These are phyloP conservation scores for Hygrocybe coccinea DNA, from an alignment of 768 basidiomycete genomes.

Conservation along the genomic window DNA sequence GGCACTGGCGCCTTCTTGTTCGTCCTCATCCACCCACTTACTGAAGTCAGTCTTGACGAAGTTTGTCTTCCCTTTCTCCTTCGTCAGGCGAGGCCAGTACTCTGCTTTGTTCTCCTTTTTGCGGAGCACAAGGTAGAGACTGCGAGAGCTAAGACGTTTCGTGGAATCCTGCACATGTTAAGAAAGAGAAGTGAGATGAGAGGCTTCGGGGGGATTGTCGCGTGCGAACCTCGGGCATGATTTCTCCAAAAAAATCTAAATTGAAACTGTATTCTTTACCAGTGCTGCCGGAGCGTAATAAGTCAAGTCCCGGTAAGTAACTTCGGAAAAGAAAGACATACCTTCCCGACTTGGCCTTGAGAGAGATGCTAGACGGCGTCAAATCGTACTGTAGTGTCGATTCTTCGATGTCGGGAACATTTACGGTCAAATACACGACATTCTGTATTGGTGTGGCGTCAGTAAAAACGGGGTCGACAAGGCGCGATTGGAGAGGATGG, in stretches of 20 bases:
- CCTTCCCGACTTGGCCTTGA: conserved; percentile 64
- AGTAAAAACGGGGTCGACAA: conserved; percentile 19
- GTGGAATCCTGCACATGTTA: conserved; percentile 45
- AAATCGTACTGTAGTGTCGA: conserved; percentile 56
- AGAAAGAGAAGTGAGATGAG: neutral
- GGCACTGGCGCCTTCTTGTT: conserved; percentile 65
- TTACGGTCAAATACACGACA: conserved; percentile 78
- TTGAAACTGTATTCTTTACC: conserved; percentile 69
- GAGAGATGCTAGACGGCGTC: conserved; percentile 51
- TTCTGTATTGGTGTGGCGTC: conserved; percentile 50
- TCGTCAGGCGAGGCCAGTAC: conserved; percentile 91
- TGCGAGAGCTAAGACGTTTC: conserved; percentile 61
- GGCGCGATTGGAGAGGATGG: conserved; percentile 9
- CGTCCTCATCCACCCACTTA: conserved; percentile 97
- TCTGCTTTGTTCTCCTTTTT: conserved; percentile 75
- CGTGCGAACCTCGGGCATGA: conserved; percentile 63
- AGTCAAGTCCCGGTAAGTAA: conserved; percentile 8
- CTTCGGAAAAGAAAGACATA: conserved; percentile 25
- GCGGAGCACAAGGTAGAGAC: conserved; percentile 61
- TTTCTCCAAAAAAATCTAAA: conserved; percentile 69
- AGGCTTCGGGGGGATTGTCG: neutral
- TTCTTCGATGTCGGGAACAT: conserved; percentile 68
- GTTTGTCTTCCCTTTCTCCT: conserved; percentile 73
- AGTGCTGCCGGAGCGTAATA: conserved; percentile 29
- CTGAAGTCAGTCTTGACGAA: conserved; percentile 93